These are phyloP conservation scores for Fomitiporia mediterranea DNA, from an alignment of 1,284 basidiomycete genomes.

Conservation along the genomic window DNA sequence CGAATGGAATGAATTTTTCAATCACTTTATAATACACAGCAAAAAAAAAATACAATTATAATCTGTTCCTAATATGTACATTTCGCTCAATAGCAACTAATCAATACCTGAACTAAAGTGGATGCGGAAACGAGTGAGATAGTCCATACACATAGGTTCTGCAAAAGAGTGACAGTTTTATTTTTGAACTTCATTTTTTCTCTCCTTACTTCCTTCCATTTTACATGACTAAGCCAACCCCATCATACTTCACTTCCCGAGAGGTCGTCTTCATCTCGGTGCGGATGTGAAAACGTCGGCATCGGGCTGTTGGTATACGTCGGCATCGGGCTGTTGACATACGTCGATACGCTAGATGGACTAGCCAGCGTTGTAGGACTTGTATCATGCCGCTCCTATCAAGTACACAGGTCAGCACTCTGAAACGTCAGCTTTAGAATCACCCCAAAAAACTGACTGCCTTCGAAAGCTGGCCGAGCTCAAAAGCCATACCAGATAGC, in stretches of 20 bases:
- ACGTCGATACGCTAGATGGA: constrained; percentile 2
- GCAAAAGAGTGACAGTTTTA: background rate
- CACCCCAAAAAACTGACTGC: background rate
- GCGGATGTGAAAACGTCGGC: constrained; percentile 1
- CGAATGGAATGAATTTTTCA: too few species aligned
- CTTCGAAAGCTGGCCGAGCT: constrained; percentile 9
- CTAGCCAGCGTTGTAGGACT: constrained; percentile 12
- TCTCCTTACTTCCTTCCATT: background rate
- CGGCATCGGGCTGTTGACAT: too few species aligned
- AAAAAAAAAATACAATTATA: too few species aligned
- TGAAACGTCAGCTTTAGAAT: background rate
- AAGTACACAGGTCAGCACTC: background rate
- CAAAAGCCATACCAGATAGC: constrained; percentile 8
- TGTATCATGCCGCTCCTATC: background rate
- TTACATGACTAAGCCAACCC: background rate
- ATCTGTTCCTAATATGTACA: too few species aligned
- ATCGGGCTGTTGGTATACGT: too few species aligned
- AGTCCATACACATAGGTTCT: too few species aligned
- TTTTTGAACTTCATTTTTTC: background rate
- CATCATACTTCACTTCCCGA: background rate
- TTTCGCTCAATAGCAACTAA: too few species aligned
- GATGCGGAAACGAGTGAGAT: too few species aligned
- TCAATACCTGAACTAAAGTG: too few species aligned
- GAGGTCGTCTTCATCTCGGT: background rate
- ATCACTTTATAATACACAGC: too few species aligned